phyloP scores from a whole-genome alignment of 1,139 yeast species.

The Diutina siamensis region DNA sequence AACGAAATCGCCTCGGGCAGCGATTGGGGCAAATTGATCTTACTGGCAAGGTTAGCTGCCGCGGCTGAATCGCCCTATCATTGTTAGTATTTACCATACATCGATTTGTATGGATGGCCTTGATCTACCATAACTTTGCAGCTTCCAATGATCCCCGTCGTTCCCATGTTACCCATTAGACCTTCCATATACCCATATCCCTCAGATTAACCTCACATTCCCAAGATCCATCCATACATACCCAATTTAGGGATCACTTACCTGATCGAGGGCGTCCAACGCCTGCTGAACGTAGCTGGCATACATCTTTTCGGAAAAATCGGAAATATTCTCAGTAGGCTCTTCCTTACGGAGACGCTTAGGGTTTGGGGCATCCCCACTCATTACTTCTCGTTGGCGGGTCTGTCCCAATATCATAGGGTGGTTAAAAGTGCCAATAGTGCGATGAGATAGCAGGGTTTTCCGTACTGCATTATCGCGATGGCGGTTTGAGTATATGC shows the following conservation, averaged over 20 bases:
- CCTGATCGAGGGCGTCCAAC: constrained; percentile 53
- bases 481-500: background rate
- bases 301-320: constrained; percentile 46
- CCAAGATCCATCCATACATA: constrained; percentile 5
- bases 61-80: constrained; percentile 24
- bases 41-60: constrained; percentile 26
- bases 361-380: constrained; percentile 1
- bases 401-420: constrained; percentile 4
- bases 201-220: background rate
- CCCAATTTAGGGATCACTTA: constrained; percentile 21
- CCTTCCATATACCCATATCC: background rate
- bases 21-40: constrained; percentile 21
- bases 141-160: background rate
- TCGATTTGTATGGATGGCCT: background rate
- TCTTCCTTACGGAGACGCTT: background rate
- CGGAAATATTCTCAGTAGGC: background rate
- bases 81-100: constrained; percentile 13
- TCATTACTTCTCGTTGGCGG: constrained; percentile 4
- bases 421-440: background rate
- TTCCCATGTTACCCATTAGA: background rate
- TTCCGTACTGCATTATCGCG: background rate
- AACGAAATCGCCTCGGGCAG: constrained; percentile 27
- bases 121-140: constrained; percentile 6
- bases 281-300: constrained; percentile 56
- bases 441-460: background rate